A percentile compares a stretch with the other conserved stretches of the same genome.
Evolutionary conservation across 2,329 filamentous ascomycete genomes (phyloP).

Genomic region (Sodiomyces alkalinus): DNA sequence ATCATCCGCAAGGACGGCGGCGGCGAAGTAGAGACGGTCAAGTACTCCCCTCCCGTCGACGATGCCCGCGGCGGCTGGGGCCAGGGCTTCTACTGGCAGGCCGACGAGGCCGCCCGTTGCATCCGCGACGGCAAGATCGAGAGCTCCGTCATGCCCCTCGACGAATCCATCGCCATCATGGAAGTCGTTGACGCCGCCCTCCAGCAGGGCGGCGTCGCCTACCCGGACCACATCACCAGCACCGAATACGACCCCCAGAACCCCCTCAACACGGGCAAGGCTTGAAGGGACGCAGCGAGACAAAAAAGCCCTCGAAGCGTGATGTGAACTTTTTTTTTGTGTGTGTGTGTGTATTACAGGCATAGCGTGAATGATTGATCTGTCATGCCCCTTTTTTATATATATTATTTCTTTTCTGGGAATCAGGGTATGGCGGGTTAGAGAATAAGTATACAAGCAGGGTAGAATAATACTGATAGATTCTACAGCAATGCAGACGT

Average conservation of each 20-base stretch:
- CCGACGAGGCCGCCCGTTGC: conserved; percentile 62
- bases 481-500: too few species aligned
- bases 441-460: too few species aligned
- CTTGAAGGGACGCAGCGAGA: too few species aligned
- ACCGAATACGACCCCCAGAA: conserved; percentile 44
- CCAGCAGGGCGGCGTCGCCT: conserved; percentile 35
- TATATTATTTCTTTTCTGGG: too few species aligned
- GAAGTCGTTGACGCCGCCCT: conserved; percentile 46
- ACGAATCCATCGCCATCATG: conserved; percentile 77
- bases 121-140: conserved; percentile 64
- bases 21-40: conserved; percentile 31
- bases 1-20: conserved; percentile 39
- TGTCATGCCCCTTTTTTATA: too few species aligned
- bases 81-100: conserved; percentile 83
- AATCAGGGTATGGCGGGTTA: too few species aligned
- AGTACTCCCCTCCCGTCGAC: conserved; percentile 38
- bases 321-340: too few species aligned
- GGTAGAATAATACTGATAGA: too few species aligned
- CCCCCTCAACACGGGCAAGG: conserved; percentile 42
- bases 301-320: too few species aligned
- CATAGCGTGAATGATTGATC: too few species aligned
- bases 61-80: conserved; percentile 35
- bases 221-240: conserved; percentile 40
- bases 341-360: too few species aligned
- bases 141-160: conserved; percentile 53